These are phyloP conservation scores for Carex cristatella DNA, from an alignment of 176 grass and related monocot genomes.

Conservation along the genomic window DNA sequence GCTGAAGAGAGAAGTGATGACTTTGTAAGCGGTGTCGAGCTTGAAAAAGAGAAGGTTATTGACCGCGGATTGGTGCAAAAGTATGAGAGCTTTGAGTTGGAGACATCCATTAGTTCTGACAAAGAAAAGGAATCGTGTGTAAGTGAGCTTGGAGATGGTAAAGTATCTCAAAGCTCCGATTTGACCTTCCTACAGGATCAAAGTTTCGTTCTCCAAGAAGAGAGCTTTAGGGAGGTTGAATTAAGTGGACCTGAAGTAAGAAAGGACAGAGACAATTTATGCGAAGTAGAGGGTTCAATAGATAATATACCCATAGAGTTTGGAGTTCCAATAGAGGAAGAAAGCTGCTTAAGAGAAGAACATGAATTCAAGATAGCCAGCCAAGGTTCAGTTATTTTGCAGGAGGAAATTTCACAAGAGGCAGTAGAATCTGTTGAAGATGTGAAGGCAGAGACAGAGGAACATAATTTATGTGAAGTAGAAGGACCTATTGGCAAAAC, in stretches of 20 bases:
- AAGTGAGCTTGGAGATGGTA: not conserved
- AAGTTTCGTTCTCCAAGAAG: not conserved
- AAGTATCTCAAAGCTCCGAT: not conserved
- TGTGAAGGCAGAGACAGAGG: not conserved
- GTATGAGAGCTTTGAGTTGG: not conserved
- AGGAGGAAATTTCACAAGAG: constrained; percentile 24
- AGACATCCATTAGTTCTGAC: not conserved
- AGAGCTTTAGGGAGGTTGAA: constrained; percentile 24
- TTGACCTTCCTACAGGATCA: constrained; percentile 8
- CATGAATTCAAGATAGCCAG: not conserved
- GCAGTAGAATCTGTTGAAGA: constrained; percentile 1
- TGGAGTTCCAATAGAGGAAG: not conserved
- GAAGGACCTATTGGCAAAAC: constrained; percentile 13
- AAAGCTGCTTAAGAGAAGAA: not conserved
- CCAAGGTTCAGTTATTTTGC: not conserved
- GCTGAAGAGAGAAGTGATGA: constrained; percentile 13
- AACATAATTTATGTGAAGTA: constrained; percentile 19
- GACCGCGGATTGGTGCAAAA: constrained; percentile 3
- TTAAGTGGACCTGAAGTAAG: not conserved
- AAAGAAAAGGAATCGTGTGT: constrained; percentile 1
- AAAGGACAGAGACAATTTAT: constrained; percentile 5
- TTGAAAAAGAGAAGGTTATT: constrained; percentile 12
- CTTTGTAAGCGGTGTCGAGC: not conserved
- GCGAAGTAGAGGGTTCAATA: constrained; percentile 12
- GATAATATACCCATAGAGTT: constrained; percentile 4